Base-by-base conservation (phyloP, 176 grass and related monocot species). In the Puccinellia tenuiflora region DNA sequence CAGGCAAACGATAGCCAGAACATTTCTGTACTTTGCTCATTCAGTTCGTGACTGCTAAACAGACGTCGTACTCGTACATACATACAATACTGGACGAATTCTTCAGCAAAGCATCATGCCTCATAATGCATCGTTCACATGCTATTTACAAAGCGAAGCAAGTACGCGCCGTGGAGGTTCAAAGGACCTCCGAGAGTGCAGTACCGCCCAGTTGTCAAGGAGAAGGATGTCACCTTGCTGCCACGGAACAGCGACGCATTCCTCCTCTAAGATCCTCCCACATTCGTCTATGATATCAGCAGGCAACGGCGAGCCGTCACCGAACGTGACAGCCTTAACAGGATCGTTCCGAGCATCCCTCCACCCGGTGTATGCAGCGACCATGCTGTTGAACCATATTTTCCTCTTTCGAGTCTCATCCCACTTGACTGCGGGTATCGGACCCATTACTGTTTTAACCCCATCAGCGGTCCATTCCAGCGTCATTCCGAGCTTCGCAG, bases 311-410 rank as follows among this genome's bases (percentile, higher is more conserved):
- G 91, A 88, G 33, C 93, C 91, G 6, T 99, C 93, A 20, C 91
- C 96, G 5, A 93, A 94, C 42, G 86, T 94, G 48, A 96, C 97
- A 0, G 97, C 97, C 86, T 86, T 96, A 18, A 88, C 88, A 29
- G 97, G 93, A 68, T 99, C 93, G 25, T 99, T 99, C 33, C 91
- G 86, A 31, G 86, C 81, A 10, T 99, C 97, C 59, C 90, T 93
- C 97, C 97, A 99, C 15, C 96, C 93, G 0, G 96, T 99, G 81
- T 96, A 96, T 28, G 96, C 96, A 50, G 93, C 96, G 0, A 99
- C 93, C 93, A 96, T 96, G 89, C 97, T 96, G 78, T 96, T 99
- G 64, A 99, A 99, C 97, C 97, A 99, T 73, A 96, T 90, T 76
- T 92, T 96, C 53, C 88, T 88, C 12, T 75, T 81, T 35, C 93